phyloP scores from a whole-genome alignment of 495 filamentous ascomycete genomes.

The Tuber brumale region DNA sequence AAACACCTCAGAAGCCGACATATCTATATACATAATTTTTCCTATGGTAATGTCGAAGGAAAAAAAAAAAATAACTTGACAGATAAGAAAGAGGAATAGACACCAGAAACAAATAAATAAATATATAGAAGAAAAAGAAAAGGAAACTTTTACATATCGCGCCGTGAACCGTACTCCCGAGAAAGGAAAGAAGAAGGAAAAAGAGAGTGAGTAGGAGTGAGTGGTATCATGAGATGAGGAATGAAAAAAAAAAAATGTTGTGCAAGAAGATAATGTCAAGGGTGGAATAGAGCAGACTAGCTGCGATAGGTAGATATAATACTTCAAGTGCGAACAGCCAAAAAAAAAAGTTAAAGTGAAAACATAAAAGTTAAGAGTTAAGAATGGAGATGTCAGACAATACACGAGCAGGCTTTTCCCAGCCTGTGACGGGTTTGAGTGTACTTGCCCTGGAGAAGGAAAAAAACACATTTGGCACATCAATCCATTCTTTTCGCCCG shows the following conservation, averaged over 20 bases:
- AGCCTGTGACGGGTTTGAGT: not conserved
- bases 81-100: not conserved
- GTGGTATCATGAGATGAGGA: not conserved
- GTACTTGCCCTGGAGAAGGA: not conserved
- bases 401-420: not conserved
- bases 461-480: not conserved
- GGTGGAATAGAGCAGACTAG: not conserved
- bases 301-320: not conserved
- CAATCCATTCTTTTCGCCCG: not conserved
- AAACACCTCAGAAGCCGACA: not conserved
- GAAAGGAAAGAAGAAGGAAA: not conserved
- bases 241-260: not conserved
- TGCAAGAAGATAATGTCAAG: not conserved
- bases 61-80: not conserved
- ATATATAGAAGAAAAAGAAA: not conserved
- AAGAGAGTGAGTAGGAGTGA: not conserved
- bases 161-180: not conserved
- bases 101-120: not conserved
- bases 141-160: not conserved
- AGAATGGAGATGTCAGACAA: constrained; percentile 1
- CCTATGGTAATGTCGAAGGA: not conserved
- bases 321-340: not conserved
- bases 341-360: not conserved
- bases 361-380: not conserved
- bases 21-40: not conserved